phyloP scores from a whole-genome alignment of 2,329 filamentous ascomycete species.

The Ascochyta fabae region DNA sequence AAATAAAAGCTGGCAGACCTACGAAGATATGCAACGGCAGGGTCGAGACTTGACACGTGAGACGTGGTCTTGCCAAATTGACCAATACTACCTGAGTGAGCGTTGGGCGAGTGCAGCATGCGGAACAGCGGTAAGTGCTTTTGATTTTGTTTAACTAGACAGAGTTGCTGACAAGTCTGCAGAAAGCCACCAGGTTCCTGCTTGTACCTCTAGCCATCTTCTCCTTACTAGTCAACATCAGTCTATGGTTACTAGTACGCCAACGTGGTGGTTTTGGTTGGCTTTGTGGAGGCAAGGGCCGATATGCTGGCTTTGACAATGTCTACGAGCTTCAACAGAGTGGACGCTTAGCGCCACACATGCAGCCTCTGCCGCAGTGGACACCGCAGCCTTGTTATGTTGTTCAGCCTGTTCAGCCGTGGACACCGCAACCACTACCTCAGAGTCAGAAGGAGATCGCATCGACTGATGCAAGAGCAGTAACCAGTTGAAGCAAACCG shows the following conservation, averaged over 20 bases:
- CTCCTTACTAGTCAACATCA: slow-evolving; percentile 24
- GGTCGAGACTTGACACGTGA: slow-evolving; percentile 31
- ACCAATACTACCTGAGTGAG: slow-evolving; percentile 22
- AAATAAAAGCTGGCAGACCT: slow-evolving; percentile 24
- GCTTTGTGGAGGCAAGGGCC: slow-evolving; percentile 35
- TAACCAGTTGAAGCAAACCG: neutral
- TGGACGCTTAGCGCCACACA: neutral
- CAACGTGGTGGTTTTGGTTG: slow-evolving; percentile 37
- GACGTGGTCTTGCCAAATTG: slow-evolving; percentile 38
- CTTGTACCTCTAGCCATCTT: slow-evolving; percentile 33
- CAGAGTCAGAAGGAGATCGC: slow-evolving; percentile 7
- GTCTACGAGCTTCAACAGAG: slow-evolving; percentile 27
- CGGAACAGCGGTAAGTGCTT: slow-evolving; percentile 27
- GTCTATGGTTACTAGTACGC: slow-evolving; percentile 28
- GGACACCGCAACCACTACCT: slow-evolving; percentile 11
- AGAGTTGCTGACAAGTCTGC: neutral
- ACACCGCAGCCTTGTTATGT: slow-evolving; percentile 4
- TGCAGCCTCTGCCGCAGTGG: slow-evolving; percentile 5
- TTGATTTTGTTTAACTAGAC: neutral
- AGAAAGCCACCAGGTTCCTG: slow-evolving; percentile 36
- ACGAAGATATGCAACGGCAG: slow-evolving; percentile 23
- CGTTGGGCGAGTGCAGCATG: slow-evolving; percentile 36
- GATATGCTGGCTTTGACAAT: slow-evolving; percentile 37
- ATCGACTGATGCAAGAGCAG: slow-evolving; percentile 1
- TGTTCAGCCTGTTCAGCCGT: slow-evolving; percentile 16